Evolutionary conservation across 2,329 filamentous ascomycete species (phyloP).

Genomic region (Aspergillus tubingensis): DNA sequence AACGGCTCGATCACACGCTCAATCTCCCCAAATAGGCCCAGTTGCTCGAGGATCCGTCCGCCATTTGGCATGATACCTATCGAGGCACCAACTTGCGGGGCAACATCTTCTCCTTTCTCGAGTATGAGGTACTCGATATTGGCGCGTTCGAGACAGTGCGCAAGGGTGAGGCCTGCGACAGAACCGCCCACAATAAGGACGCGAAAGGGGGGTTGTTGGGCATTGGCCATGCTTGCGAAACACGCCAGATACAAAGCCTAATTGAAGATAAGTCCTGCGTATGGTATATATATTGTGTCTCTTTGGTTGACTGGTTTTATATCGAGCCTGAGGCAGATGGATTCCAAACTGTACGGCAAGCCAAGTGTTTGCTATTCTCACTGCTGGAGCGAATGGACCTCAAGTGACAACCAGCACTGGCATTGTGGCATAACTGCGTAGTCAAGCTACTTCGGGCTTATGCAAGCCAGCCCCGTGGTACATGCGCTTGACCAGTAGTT

Average conservation of each 20-base stretch:
- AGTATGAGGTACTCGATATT: constrained; percentile 53
- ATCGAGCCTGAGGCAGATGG: too few relatives aligned
- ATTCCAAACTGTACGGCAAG: too few relatives aligned
- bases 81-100: constrained; percentile 20
- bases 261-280: not conserved
- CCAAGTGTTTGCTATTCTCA: too few relatives aligned
- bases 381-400: too few relatives aligned
- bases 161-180: constrained; percentile 52
- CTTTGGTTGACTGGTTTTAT: not conserved
- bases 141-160: constrained; percentile 48
- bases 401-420: not conserved
- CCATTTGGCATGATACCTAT: constrained; percentile 25
- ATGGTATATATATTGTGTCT: not conserved
- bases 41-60: constrained; percentile 21
- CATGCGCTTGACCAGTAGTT: not conserved
- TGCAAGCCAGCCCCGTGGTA: not conserved
- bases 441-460: not conserved
- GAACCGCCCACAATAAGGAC: constrained; percentile 54
- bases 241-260: not conserved
- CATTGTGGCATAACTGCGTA: not conserved
- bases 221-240: not conserved
- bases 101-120: constrained; percentile 16
- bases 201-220: constrained; percentile 2
- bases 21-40: constrained; percentile 15
- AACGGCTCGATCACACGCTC: constrained; percentile 21